These are phyloP conservation scores for Euphorbia tirucalli DNA, from an alignment of 345 rosid species.

Conservation along the genomic window DNA sequence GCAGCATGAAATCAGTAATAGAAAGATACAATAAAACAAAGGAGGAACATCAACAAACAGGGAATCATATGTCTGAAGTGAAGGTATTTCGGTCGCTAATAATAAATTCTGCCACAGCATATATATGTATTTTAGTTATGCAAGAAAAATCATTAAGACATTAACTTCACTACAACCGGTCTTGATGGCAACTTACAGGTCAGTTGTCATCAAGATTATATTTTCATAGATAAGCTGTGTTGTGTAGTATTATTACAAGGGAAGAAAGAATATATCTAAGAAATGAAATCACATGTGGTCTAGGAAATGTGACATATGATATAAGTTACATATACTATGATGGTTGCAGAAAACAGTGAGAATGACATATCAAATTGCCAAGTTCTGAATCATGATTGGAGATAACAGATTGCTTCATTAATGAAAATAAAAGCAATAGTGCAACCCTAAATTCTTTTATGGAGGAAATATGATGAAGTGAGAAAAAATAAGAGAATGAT, in stretches of 20 bases:
- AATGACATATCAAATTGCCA: not conserved
- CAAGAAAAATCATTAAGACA: not conserved
- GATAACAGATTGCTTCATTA: not conserved
- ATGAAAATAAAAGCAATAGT: not conserved
- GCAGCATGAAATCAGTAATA: slow-evolving; percentile 51
- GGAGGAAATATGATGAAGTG: not conserved
- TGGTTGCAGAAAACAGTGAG: not conserved
- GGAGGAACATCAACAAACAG: slow-evolving; percentile 40
- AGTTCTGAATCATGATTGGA: not conserved
- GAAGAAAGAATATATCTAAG: not conserved
- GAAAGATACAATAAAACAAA: slow-evolving; percentile 48
- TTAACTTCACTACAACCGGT: not conserved
- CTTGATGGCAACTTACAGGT: not conserved
- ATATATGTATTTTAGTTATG: not conserved
- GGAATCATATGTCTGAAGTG: slow-evolving; percentile 41
- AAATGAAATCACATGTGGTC: not conserved
- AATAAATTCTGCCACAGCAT: not conserved
- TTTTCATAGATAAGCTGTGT: not conserved
- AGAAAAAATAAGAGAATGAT: not conserved
- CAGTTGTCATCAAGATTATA: not conserved
- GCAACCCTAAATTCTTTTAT: not conserved
- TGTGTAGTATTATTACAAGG: not conserved
- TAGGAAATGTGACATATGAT: not conserved
- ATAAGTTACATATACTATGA: not conserved
- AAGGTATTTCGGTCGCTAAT: slow-evolving; percentile 34